Conservation (phyloP, 1,139 yeast genomes). For the Hansenula lynferdii region DNA sequence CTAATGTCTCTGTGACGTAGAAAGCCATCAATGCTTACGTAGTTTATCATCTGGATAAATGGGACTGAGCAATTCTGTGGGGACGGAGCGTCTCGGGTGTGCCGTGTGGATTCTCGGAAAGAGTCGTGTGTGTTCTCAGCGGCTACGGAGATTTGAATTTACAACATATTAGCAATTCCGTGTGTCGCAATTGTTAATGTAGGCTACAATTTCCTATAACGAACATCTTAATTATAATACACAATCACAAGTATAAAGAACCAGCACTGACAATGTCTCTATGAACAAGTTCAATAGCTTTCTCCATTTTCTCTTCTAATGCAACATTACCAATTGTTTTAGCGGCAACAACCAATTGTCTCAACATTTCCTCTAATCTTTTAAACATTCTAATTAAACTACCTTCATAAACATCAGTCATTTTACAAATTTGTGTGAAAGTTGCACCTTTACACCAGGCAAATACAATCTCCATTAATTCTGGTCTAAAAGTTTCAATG, state of each 20-base stretch:
- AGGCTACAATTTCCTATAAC: no score
- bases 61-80: neutral
- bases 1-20: no score
- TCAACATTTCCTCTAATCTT: conserved; percentile 85
- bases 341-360: conserved; percentile 88
- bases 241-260: conserved; percentile 58
- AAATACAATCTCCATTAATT: conserved; percentile 93
- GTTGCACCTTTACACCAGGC: conserved; percentile 97
- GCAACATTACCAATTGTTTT: conserved; percentile 88
- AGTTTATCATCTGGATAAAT: neutral
- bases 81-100: neutral
- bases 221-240: no score
- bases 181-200: neutral
- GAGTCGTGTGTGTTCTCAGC: no score
- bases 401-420: conserved; percentile 99
- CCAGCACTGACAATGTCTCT: conserved; percentile 98
- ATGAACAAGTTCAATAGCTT: conserved; percentile 78
- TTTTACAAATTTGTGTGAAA: conserved; percentile 93
- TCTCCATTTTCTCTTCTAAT: conserved; percentile 84
- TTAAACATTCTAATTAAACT: conserved; percentile 91
- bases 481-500: conserved; percentile 84
- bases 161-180: no score
- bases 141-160: neutral
- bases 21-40: no score
- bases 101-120: no score